These are phyloP conservation scores for Arabidopsis lyrata DNA, from an alignment of 441 rosid genomes.

Conservation along the genomic window DNA sequence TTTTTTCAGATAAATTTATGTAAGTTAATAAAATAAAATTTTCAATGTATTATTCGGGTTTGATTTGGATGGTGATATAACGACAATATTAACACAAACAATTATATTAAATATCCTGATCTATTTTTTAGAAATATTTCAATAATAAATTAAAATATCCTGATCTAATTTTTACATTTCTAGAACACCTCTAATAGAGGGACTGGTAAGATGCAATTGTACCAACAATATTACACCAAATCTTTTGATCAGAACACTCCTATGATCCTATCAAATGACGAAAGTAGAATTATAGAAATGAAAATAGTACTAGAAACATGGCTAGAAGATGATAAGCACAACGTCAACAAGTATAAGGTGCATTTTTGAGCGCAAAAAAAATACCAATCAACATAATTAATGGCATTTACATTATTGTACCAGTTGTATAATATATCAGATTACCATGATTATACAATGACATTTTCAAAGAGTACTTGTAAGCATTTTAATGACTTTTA, in stretches of 20 bases:
- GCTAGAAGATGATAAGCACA: conserved; percentile 24
- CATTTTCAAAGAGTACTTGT: conserved; percentile 13
- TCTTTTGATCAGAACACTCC: not conserved
- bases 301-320: not conserved
- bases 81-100: not conserved
- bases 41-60: not conserved
- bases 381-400: conserved; percentile 2
- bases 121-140: too few species aligned
- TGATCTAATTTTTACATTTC: not conserved
- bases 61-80: not conserved
- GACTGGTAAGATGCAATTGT: too few species aligned
- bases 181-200: too few species aligned
- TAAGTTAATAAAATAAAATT: too few species aligned
- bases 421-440: conserved; percentile 11
- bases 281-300: not conserved
- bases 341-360: not conserved
- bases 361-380: not conserved
- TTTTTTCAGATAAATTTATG: too few species aligned
- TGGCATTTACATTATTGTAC: conserved; percentile 26
- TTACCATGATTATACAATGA: conserved; percentile 22
- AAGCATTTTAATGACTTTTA: conserved; percentile 4
- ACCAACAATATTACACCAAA: not conserved
- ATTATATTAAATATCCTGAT: too few species aligned
- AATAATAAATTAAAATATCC: not conserved
- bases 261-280: not conserved